Conservation (phyloP, 305 asterid species). For the Fraxinus dipetala region DNA sequence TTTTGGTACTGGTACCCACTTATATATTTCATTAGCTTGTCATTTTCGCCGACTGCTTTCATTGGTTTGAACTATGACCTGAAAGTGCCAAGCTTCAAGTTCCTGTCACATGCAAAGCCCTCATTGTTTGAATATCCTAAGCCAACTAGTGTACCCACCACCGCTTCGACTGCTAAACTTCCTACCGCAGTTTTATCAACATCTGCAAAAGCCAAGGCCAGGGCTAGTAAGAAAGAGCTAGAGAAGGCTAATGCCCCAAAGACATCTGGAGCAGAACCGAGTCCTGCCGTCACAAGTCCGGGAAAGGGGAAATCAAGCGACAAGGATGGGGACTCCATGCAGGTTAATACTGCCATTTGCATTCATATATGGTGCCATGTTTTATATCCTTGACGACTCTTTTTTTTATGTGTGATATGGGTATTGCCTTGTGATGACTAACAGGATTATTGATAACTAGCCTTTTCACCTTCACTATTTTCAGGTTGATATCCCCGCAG, state of each 20-base stretch:
- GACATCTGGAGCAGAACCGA: conserved; percentile 43
- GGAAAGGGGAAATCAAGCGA: conserved; percentile 67
- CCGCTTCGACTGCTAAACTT: conserved; percentile 78
- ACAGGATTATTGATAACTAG: background rate
- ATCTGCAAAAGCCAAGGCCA: conserved; percentile 81
- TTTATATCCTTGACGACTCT: background rate
- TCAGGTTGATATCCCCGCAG: conserved; percentile 63
- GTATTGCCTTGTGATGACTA: background rate
- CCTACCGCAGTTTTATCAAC: conserved; percentile 93
- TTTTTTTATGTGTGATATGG: background rate
- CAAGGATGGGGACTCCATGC: conserved; percentile 76
- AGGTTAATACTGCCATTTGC: conserved; percentile 42
- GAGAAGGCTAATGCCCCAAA: conserved; percentile 59
- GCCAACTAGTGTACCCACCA: conserved; percentile 74
- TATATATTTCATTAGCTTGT: conserved; percentile 75
- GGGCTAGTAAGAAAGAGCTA: conserved; percentile 81
- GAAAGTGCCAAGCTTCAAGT: conserved; percentile 87
- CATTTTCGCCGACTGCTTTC: conserved; percentile 94
- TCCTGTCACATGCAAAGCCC: conserved; percentile 88
- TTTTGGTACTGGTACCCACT: conserved; percentile 99
- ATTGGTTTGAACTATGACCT: conserved; percentile 84
- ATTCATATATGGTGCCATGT: background rate
- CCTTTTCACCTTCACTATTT: conserved; percentile 2
- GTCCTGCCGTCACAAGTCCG: conserved; percentile 34
- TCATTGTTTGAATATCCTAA: conserved; percentile 90